Conservation (phyloP, 2,329 filamentous ascomycete genomes). For the Leptographium radiaticola region DNA sequence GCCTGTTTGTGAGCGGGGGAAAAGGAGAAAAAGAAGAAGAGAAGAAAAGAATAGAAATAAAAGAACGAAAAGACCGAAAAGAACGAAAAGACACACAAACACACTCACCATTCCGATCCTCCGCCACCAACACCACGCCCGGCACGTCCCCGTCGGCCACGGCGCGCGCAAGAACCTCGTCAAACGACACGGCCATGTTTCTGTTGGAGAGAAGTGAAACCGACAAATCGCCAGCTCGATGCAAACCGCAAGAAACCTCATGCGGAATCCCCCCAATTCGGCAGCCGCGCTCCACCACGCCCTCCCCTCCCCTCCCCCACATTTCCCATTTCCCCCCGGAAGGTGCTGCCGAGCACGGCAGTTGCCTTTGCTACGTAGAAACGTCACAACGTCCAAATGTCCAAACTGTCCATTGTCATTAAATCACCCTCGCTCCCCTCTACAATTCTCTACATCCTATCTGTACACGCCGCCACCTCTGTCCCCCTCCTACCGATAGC, state of each 20-base stretch:
- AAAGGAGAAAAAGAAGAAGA: background rate
- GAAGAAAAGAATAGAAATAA: background rate
- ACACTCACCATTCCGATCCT: constrained; percentile 8
- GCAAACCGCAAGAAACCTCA: no score
- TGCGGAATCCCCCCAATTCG: no score
- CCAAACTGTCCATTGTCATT: no score
- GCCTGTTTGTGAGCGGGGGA: constrained; percentile 7
- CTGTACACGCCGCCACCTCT: no score
- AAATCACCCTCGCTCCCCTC: no score
- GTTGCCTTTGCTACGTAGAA: no score
- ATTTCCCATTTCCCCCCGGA: background rate
- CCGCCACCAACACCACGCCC: constrained; percentile 12
- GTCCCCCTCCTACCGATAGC: constrained; percentile 8
- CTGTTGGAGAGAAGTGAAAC: background rate
- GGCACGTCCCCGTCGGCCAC: constrained; percentile 10
- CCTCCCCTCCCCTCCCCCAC: background rate
- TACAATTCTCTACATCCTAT: no score
- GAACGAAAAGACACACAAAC: no score
- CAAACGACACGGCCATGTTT: constrained; percentile 5
- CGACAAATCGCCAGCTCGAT: no score
- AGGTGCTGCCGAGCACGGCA: no score
- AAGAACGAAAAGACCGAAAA: background rate
- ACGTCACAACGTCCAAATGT: no score
- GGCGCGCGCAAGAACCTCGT: constrained; percentile 10
- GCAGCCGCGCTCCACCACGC: background rate